phyloP scores from a whole-genome alignment of 495 filamentous ascomycete species.

The Xylaria nigripes region DNA sequence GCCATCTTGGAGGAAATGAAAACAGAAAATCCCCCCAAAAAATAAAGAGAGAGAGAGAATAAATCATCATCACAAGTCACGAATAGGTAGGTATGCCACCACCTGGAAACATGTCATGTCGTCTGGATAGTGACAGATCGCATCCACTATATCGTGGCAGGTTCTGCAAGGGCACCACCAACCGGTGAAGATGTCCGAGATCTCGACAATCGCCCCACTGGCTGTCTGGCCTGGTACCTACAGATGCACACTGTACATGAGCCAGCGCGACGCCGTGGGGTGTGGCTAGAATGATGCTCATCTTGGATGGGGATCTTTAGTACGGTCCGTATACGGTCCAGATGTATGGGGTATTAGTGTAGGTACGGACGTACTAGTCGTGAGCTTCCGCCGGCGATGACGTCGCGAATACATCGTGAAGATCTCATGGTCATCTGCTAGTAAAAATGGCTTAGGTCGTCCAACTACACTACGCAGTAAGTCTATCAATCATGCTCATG shows the following conservation, averaged over 20 bases:
- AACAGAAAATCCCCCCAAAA: too few relatives aligned
- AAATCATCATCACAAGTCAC: too few relatives aligned
- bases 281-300: not conserved
- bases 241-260: not conserved
- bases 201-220: slow-evolving; percentile 12
- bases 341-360: not conserved
- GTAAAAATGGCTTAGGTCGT: too few relatives aligned
- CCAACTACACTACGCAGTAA: too few relatives aligned
- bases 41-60: too few relatives aligned
- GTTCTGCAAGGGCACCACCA: slow-evolving; percentile 6
- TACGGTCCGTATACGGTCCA: not conserved
- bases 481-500: too few relatives aligned
- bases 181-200: slow-evolving; percentile 9
- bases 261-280: not conserved
- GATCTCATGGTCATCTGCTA: too few relatives aligned
- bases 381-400: not conserved
- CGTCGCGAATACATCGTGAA: not conserved
- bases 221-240: not conserved
- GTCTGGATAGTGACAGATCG: not conserved
- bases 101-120: not conserved
- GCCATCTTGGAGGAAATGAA: too few relatives aligned
- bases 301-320: not conserved
- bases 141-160: slow-evolving; percentile 3
- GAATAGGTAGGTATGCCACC: too few relatives aligned
- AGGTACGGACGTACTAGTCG: not conserved